Evolutionary conservation across 495 filamentous ascomycete genomes (phyloP), one percentile per base, ranked within the genome.

Genomic region (Melanomma pulvis-pyrius): DNA sequence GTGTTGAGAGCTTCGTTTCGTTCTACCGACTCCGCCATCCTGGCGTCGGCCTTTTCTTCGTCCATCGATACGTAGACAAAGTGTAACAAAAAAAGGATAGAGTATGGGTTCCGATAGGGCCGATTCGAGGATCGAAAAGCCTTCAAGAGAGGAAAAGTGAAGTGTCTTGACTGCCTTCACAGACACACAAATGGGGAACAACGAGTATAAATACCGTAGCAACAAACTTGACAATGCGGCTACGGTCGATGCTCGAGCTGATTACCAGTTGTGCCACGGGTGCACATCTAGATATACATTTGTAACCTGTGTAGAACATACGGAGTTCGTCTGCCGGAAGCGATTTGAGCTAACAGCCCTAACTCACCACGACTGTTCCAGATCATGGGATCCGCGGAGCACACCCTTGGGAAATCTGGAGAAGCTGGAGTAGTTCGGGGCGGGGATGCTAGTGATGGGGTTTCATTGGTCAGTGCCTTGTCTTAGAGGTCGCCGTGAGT

Each of bases 241-340:
- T n/a, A 25, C 7, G 21, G 48, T 17, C 17, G n/a, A 19, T 22
- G 48, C n/a, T 51, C 11, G 22, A 9, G 26, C 17, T 25, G 4
- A 9, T 24, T 55, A 2, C 52, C 52, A 55, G 25, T 6, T 6
- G n/a, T n/a, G n/a, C 17, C 13, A 55, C 34, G 52, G 52, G 30
- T 28, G 13, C 26, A 29, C 4, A 4, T 21, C 26, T 55, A 28
- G 52, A 32, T 55, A 55, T 55, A 55, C 26, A 22, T 51, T 4
- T 19, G 13, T 19, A 4, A 4, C 48, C 1, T 3, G 11, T 51
- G 24, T 19, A 55, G 6, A n/a, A 34, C 2, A 1, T 36, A 13
- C 60, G 60, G 60, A 56, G 41, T 21, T 36, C 60, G 39, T 63
- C 60, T 53, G 15, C 60, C 60, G 60, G 9, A 56, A 63, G 60